phyloP scores from a whole-genome alignment of 106 monocot genomes.

The Phalaenopsis equestris region DNA sequence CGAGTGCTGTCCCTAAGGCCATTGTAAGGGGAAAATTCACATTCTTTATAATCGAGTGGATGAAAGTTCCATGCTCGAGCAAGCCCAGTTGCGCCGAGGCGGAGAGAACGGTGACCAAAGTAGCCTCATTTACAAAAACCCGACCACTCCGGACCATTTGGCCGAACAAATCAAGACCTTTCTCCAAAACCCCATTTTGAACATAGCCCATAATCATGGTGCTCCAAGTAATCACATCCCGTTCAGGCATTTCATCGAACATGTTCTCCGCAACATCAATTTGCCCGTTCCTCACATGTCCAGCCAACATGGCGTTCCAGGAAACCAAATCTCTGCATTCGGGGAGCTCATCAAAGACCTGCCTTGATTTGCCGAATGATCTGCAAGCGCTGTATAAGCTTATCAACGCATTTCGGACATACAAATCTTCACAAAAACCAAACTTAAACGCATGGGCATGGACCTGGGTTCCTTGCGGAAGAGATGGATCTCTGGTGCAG shows the following conservation, averaged over 20 bases:
- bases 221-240: constrained; percentile 63
- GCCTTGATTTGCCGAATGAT: constrained; percentile 8
- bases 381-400: constrained; percentile 41
- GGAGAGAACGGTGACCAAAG: constrained; percentile 51
- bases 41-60: constrained; percentile 31
- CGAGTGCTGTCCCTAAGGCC: constrained; percentile 39
- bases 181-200: constrained; percentile 40
- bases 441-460: constrained; percentile 37
- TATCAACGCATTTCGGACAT: constrained; percentile 41
- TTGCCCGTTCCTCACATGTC: constrained; percentile 30
- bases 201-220: constrained; percentile 55
- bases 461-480: constrained; percentile 33
- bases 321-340: constrained; percentile 38
- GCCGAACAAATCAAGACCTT: constrained; percentile 32
- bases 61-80: constrained; percentile 38
- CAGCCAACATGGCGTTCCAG: constrained; percentile 50
- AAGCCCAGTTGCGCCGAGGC: constrained; percentile 54
- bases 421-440: constrained; percentile 37
- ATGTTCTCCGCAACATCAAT: constrained; percentile 27
- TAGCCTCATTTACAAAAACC: constrained; percentile 36
- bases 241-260: constrained; percentile 46
- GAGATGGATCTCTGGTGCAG: constrained; percentile 15
- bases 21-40: constrained; percentile 26
- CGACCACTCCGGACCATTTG: constrained; percentile 26
- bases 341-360: constrained; percentile 43